Base-by-base conservation (phyloP, 139 green algal genomes). In the Picochlorum sp. region DNA sequence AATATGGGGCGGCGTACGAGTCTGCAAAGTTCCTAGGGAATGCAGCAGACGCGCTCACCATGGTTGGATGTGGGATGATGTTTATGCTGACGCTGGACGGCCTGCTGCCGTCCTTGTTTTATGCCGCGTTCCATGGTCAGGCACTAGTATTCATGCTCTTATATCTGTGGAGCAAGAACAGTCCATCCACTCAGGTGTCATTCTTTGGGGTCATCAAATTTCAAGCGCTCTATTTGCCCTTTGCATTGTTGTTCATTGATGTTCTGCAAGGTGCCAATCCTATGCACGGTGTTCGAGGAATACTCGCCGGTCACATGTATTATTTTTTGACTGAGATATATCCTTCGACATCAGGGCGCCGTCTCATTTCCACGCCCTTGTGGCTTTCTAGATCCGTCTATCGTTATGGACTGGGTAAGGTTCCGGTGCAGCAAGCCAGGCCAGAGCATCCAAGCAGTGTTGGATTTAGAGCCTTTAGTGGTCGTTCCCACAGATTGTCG, bases 101-200 rank as follows among this genome's bases (percentile, higher is more conserved):
- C 40, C 7, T 62, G 12, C n/a, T 71, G 12, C 77, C 77, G 7
- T 51, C 65, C 14, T 61, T 85, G 22, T 59, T 59, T 28, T 25
- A n/a, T n/a, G 9, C 30, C 2, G 16, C 8, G 10, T 77, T 87
- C 26, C 67, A 85, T 33, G 71, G 55, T 18, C n/a, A 20, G 3
- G 32, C 73, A 20, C 51, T 89, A 4, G 37, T 89, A n/a, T 83
- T 76, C 51, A 75, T 85, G 65, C 52, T 88, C n/a, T 7, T 87
- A n/a, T 88, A 88, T 62, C 45, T 89, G 24, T 88, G 80, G 80
- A 73, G 51, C 57, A 66, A 67, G 31, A 31, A 61, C 14, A 61
- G 49, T 20, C 55, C 55, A 12, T 24, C 29, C 24, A 36, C 45
- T 2, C 47, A 26, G 3, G 12, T 87, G 24, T 69, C 39, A 26